Evolutionary conservation across 495 filamentous ascomycete genomes (phyloP), one percentile per base, ranked within the genome.

Genomic region (Geopyxis carbonaria): DNA sequence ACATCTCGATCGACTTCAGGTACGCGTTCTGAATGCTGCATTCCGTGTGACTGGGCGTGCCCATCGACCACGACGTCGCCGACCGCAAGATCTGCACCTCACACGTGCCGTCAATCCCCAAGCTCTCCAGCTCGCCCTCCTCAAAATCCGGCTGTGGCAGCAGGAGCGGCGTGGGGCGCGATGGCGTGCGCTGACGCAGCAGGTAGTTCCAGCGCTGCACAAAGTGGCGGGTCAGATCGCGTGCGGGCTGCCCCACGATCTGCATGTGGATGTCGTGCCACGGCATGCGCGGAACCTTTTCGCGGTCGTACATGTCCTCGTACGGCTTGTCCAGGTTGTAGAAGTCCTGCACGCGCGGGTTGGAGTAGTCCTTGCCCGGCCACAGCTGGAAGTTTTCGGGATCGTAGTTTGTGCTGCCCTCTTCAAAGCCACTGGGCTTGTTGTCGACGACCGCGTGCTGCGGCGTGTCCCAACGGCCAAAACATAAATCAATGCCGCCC

Each of bases 221-320:
- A 51, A 99, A 99, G 59, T 95, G 89, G 11, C 89, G 71, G 16
- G 85, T 93, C 32, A 95, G 69, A 61, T 99, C 89, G 38, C 89
- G 68, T 1, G 89, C 89, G 0, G 89, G 89, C 53, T 95, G 89
- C 25, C 89, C 89, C 18, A 95, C 85, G 19, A 99, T 78, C 60
- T 99, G 89, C 89, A 99, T 99, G 8, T 78, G 75, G 38, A 99
- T 89, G 57, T 99, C 89, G 52, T 99, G 89, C 89, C 89, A 99
- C 2, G 91, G 91, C 89, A 95, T 99, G 38, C 89, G 67, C 0
- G 91, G 82, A 13, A 89, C 67, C 53, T 76, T 74, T 24, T 74
- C 75, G 29, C 89, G 71, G 53, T 95, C 84, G 51, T 99, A 99
- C 89, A 99, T 99, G 58, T 99, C 89, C 48, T 91, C 91, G 53